These are phyloP conservation scores for Trichoderma endophyticum DNA, from an alignment of 2,329 filamentous ascomycete species.

Conservation along the genomic window DNA sequence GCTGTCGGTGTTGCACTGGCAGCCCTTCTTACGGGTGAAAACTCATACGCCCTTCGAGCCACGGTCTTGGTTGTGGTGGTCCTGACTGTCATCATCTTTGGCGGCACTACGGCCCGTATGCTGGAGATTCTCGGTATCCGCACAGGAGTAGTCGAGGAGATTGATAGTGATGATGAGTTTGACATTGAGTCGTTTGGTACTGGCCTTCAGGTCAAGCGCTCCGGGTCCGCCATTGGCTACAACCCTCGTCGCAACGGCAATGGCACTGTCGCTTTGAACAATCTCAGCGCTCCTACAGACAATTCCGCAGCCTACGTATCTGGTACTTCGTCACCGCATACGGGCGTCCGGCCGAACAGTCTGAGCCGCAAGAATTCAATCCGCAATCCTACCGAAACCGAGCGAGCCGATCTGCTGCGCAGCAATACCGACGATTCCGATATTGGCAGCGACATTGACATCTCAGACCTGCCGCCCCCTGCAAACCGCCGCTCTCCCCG, in stretches of 20 bases:
- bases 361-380: constrained; percentile 52
- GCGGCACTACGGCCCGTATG: constrained; percentile 95
- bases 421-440: constrained; percentile 54
- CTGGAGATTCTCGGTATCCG: constrained; percentile 95
- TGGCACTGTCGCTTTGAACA: constrained; percentile 57
- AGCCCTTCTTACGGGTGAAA: constrained; percentile 78
- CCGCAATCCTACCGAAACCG: constrained; percentile 44
- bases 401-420: constrained; percentile 55
- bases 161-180: constrained; percentile 97
- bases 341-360: constrained; percentile 42
- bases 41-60: constrained; percentile 78
- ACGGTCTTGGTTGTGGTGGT: constrained; percentile 98
- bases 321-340: constrained; percentile 50
- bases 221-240: constrained; percentile 73
- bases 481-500: constrained; percentile 44
- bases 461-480: constrained; percentile 62
- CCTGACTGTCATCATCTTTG: constrained; percentile 97
- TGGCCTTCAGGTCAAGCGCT: constrained; percentile 76
- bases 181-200: constrained; percentile 79
- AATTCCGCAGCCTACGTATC: constrained; percentile 50
- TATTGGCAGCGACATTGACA: constrained; percentile 62
- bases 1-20: constrained; percentile 94
- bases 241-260: constrained; percentile 64
- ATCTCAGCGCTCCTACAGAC: constrained; percentile 40
- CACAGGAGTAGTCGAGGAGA: constrained; percentile 93